Percentiles rank a stretch among this genome's conserved stretches.
These are phyloP conservation scores for Eutypa lata DNA, from an alignment of 2,329 filamentous ascomycete species.

Conservation along the genomic window DNA sequence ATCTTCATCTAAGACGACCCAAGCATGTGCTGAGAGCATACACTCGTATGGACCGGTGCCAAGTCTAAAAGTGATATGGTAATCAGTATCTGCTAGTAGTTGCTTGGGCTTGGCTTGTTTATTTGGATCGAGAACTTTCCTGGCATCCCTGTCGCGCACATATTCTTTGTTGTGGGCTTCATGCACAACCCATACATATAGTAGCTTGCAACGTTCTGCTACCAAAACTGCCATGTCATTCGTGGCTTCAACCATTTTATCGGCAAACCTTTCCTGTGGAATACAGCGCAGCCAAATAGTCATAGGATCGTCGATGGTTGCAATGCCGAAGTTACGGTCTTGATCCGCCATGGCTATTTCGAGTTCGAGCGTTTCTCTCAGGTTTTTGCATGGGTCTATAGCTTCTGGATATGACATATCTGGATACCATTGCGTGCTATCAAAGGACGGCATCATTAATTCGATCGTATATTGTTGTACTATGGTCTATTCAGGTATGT, in stretches of 20 bases:
- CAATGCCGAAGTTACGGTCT: not conserved
- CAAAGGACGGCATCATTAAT: not conserved
- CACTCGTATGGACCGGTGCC: not conserved
- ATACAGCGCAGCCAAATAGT: not conserved
- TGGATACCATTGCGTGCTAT: not conserved
- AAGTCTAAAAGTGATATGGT: not conserved
- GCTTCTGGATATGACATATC: not conserved
- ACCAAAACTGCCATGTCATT: not conserved
- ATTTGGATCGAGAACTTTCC: not conserved
- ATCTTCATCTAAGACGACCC: not conserved
- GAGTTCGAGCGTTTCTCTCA: not conserved
- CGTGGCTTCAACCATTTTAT: not conserved
- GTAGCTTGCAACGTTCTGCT: not conserved
- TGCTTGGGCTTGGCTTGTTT: not conserved
- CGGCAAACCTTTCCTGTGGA: not conserved
- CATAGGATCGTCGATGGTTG: not conserved
- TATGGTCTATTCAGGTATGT: not conserved
- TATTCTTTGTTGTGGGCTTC: not conserved
- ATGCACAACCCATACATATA: not conserved
- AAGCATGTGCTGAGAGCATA: not conserved
- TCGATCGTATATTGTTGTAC: not conserved
- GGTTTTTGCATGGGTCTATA: not conserved
- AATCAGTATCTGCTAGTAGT: not conserved
- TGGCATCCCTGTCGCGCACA: not conserved
- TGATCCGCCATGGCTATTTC: not conserved